Percentiles rank a stretch among this genome's conserved stretches.
Conservation (phyloP, 306 rosid genomes). For the Psophocarpus tetragonolobus region DNA sequence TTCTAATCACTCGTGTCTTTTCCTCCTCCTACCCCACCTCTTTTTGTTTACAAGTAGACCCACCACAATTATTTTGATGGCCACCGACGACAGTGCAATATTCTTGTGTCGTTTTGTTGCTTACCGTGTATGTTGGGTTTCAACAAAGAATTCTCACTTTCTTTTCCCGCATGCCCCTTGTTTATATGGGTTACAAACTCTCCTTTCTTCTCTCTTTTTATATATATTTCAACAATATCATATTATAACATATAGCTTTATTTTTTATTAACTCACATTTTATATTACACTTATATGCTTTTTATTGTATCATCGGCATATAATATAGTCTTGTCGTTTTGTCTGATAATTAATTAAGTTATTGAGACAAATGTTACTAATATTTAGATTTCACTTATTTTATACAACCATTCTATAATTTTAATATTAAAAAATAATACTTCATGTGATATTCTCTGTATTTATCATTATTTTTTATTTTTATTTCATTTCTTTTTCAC, state of each 20-base stretch:
- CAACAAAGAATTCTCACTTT: background rate
- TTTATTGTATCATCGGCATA: background rate
- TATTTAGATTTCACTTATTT: background rate
- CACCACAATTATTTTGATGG: slow-evolving; percentile 38
- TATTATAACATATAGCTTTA: background rate
- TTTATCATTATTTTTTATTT: background rate
- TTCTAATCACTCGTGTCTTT: slow-evolving; percentile 26
- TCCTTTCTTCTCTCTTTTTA: background rate
- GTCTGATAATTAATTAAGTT: background rate
- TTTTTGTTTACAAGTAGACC: slow-evolving; percentile 23
- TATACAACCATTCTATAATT: background rate
- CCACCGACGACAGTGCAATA: slow-evolving; percentile 44
- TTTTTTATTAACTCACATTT: background rate
- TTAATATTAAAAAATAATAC: background rate
- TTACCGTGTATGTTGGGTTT: slow-evolving; percentile 23
- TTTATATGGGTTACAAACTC: background rate
- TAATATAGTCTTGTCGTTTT: too few species aligned
- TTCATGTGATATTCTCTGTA: background rate
- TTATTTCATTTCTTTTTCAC: background rate
- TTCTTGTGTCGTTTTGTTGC: slow-evolving; percentile 41
- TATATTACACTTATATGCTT: background rate
- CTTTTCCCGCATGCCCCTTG: background rate
- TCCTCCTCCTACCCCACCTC: background rate
- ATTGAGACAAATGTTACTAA: background rate
- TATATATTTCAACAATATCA: background rate